Evolutionary conservation across 2,329 filamentous ascomycete species (phyloP), one percentile per base, ranked within the genome.

Genomic region (Alternaria arbusti): DNA sequence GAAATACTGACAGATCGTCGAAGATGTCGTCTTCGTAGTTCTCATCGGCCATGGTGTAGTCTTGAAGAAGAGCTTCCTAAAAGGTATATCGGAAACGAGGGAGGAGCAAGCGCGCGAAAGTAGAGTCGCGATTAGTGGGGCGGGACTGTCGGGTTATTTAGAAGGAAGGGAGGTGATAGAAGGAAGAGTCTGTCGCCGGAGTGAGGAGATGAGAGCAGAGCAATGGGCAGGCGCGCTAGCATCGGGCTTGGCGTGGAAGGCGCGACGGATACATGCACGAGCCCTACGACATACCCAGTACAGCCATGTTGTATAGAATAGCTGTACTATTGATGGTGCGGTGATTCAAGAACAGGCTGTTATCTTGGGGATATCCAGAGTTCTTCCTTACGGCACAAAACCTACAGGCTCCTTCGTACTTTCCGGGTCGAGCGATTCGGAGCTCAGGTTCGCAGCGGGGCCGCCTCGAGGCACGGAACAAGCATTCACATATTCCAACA

Each of bases 21-120:
- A 97, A 97, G 82, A 97, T 91, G 86, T 97, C 94, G 77, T 97
- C 94, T 73, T 97, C 94, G 71, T 93, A 90, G 71, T 92, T 92
- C 76, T 94, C 92, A 75, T 96, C 93, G 51, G 92, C 89, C 92
- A 95, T 96, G 73, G 54, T 65, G 65, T 8, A 36, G 40, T 20
- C 6, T 45, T 25, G 28, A 25, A 45, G 23, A 17, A 22, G 32
- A 28, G 26, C 45, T 45, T 32, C 11, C 15, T 32, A 17, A 5
- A 56, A 28, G 23, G 40, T 32, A 49, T 22, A 15, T 25, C 15
- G 11, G 26, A 8, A 28, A 26, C 9, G 45, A 57, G 36, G 13
- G 1, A 40, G 11, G 23, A n/a, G 8, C 11, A 22, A 43, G 20
- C 17, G 30, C 56, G 32, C 23, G 11, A 50, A 12, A 44, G 50